Base-by-base conservation (phyloP, 129 eudicot genomes). In the sunflower (Helianthus annuus) region DNA sequence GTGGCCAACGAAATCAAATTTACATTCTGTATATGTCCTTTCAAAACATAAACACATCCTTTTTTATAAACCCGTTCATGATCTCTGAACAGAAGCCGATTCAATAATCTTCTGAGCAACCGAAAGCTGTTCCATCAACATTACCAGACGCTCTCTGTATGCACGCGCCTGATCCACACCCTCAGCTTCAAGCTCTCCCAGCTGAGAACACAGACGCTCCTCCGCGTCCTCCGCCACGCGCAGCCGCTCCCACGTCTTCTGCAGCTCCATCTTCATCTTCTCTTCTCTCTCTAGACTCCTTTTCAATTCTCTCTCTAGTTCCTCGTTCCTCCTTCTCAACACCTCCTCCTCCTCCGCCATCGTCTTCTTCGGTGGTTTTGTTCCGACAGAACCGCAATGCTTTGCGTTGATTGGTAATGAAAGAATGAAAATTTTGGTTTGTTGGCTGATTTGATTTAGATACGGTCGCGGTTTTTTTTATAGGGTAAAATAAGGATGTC, bases 171-270 rank as follows among this genome's bases (percentile, higher is more conserved):
- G 92, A 14, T 85, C 95, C 19, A 87, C 83, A 16, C 90, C 95
- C 64, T 92, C 98, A 1, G 92, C 98, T 67, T 92, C 98, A 0
- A 87, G 80, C 68, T 92, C 96, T 0, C 98, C 98, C 0, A 92
- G 88, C 78, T 92, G 95, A 3, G 80, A 81, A 48, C 95, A 85
- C 2, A 92, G 89, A 34, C 85, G 84, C 84, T 92, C 98, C 85
- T 92, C 98, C 4, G 92, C 98, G 24, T 92, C 98, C 81, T 92
- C 98, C 29, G 95, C 95, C 62, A 92, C 86, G 15, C 76, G 82
- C 14, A 92, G 72, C 79, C 92, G 65, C 48, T 76, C 72, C 76
- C 72, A 69, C 17, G 77, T 55, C 59, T 69, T 71, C 51, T 67
- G 63, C 19, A 92, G 57, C 72, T 92, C 95, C 59, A 15, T 54